Conservation (phyloP, 2,329 filamentous ascomycete species). For the Paramyrothecium roridum region DNA sequence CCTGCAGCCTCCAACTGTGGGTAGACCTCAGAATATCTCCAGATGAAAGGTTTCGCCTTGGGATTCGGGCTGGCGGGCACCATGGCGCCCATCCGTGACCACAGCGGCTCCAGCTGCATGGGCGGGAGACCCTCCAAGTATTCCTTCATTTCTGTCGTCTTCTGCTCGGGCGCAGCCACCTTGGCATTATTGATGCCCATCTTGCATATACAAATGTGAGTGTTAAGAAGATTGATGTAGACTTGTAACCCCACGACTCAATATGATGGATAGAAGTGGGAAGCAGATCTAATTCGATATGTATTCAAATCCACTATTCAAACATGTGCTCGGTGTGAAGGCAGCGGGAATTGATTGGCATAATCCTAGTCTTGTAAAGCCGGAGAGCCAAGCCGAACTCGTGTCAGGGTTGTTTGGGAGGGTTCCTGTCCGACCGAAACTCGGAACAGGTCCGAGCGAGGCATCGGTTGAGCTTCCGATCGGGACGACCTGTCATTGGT, state of each 20-base stretch:
- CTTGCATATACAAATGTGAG: background rate
- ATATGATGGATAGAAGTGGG: too few relatives aligned
- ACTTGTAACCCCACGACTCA: too few relatives aligned
- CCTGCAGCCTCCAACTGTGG: constrained; percentile 32
- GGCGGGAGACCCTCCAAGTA: constrained; percentile 24
- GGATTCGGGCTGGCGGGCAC: constrained; percentile 45
- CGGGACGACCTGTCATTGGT: constrained; percentile 16
- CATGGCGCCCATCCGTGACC: constrained; percentile 44
- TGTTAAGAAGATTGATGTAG: too few relatives aligned
- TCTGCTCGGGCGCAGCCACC: constrained; percentile 4
- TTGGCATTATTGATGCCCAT: constrained; percentile 1
- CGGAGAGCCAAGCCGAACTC: background rate
- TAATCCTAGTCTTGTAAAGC: background rate
- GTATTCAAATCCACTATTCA: background rate
- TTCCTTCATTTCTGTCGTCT: constrained; percentile 20
- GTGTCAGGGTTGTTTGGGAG: background rate
- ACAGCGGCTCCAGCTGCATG: constrained; percentile 37
- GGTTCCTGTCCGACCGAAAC: background rate
- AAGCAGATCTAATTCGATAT: too few relatives aligned
- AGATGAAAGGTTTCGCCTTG: constrained; percentile 32
- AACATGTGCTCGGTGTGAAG: background rate
- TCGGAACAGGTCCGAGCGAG: background rate
- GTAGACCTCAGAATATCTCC: constrained; percentile 31
- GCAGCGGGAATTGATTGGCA: background rate
- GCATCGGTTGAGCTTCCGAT: constrained; percentile 12